These are phyloP conservation scores for Cucurbita pepo DNA, from an alignment of 306 rosid genomes.

Conservation along the genomic window DNA sequence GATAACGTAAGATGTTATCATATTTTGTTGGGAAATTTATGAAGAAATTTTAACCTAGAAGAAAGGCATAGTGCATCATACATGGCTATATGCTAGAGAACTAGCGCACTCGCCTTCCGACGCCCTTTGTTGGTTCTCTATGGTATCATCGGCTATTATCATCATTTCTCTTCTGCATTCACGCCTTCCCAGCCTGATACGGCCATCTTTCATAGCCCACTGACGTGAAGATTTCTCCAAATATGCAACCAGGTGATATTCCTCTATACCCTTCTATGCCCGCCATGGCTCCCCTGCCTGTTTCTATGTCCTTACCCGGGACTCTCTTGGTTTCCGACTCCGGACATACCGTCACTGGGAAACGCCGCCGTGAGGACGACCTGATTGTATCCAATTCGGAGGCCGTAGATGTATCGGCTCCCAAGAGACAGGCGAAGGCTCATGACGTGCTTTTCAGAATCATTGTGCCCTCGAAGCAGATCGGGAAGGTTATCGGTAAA, in stretches of 20 bases:
- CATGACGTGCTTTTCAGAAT: slow-evolving; percentile 78
- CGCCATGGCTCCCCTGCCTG: slow-evolving; percentile 9
- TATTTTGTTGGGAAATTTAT: too few species aligned
- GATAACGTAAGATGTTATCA: too few species aligned
- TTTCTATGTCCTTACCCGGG: slow-evolving; percentile 10
- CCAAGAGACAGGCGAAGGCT: slow-evolving; percentile 41
- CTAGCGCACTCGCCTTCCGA: too few species aligned
- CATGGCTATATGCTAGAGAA: too few species aligned
- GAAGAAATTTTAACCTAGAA: too few species aligned
- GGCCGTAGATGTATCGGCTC: slow-evolving; percentile 20
- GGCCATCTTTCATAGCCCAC: neutral
- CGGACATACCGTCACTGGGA: slow-evolving; percentile 15
- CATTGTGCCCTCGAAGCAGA: slow-evolving; percentile 76
- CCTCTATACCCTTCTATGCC: slow-evolving; percentile 43
- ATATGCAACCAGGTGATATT: slow-evolving; percentile 49
- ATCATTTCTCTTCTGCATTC: neutral
- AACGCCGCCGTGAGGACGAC: slow-evolving; percentile 76
- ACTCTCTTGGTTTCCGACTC: slow-evolving; percentile 19
- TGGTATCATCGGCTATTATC: neutral
- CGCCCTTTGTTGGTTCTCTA: neutral
- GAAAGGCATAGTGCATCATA: too few species aligned
- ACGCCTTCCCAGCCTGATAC: neutral
- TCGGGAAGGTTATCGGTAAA: slow-evolving; percentile 92
- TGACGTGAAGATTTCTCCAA: neutral
- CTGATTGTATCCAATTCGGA: slow-evolving; percentile 11